A percentile compares a stretch with the other conserved stretches of the same genome.
These are phyloP conservation scores for Astragalus glycyphyllos DNA, from an alignment of 306 rosid genomes.

Conservation along the genomic window DNA sequence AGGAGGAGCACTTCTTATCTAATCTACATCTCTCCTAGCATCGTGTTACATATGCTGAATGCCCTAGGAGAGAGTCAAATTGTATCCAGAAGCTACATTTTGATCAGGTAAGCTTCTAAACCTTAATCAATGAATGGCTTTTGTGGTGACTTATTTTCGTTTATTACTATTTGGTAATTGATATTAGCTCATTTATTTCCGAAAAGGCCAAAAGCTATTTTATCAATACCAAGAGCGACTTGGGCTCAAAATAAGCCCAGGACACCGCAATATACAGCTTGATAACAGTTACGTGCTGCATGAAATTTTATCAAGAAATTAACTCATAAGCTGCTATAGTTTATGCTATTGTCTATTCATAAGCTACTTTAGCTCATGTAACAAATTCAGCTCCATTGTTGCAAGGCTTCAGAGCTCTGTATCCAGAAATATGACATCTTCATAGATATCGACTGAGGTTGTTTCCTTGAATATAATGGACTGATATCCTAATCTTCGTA, in stretches of 20 bases:
- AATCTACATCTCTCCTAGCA: constrained; percentile 8
- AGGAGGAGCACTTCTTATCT: constrained; percentile 26
- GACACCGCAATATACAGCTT: too few species aligned
- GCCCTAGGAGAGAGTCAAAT: not conserved
- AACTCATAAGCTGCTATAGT: not conserved
- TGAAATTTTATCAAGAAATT: too few species aligned
- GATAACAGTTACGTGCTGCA: too few species aligned
- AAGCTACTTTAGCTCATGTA: not conserved
- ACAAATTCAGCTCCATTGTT: not conserved
- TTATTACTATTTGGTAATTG: not conserved
- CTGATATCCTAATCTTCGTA: not conserved
- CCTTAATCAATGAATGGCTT: not conserved
- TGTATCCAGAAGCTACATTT: constrained; percentile 18
- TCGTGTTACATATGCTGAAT: constrained; percentile 16
- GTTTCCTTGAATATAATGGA: constrained; percentile 21
- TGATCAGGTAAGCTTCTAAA: constrained; percentile 23
- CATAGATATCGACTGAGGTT: constrained; percentile 9
- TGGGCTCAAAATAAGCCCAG: too few species aligned
- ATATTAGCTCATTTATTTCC: not conserved
- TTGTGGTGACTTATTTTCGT: not conserved
- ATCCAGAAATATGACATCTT: not conserved
- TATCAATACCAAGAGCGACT: too few species aligned
- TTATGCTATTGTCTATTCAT: constrained; percentile 8
- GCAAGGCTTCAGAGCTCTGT: constrained; percentile 20
- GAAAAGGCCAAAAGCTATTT: too few species aligned